Evolutionary conservation across 2,329 filamentous ascomycete species (phyloP), one percentile per base, ranked within the genome.

Genomic region (Diaporthe eres): DNA sequence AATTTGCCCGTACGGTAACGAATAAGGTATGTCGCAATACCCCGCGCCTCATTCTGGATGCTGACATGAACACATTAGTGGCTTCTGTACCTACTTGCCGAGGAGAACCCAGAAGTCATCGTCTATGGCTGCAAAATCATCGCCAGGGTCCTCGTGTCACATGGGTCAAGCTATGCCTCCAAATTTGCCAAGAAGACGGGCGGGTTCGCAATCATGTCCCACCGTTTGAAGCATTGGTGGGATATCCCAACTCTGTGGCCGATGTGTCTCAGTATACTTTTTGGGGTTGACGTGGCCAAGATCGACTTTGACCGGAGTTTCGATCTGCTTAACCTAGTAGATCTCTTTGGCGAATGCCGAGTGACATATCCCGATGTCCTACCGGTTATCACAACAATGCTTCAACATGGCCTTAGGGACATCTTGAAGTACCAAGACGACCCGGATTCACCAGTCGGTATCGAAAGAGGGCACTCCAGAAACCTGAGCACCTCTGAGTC

Each of bases 1-100:
- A 95, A 80, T 98, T 99, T 86, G 95, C 95, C 7, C 94, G 94
- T 81, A 97, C 96, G 1, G 96, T 99, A 12, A 98, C 96, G 31
- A 98, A 98, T 80, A 98, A 98, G 89, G 94, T 95, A 86, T 81
- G 87, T 84, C 77, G 78, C 74, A 76, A 74, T 60, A 17, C 17
- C 3, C 42, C 22, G 7, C 25, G 37, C 6, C 4, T 34, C 19
- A 2, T 22, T 63, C 31, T 28, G n/a, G n/a, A 44, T 53, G 28
- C 74, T 75, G 42, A 73, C 17, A 34, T 28, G 5, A 19, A 31
- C n/a, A 17, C 19, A 75, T 60, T 78, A 96, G 93, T 98, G 96
- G 96, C 90, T 98, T 19, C 86, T 99, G 19, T 98, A 98, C 83
- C 90, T 99, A 19, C 89, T 98, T 70, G 95, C 95, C 10, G 96